Base-by-base conservation (phyloP, 1,139 yeast species). In the Pichia sp. region DNA sequence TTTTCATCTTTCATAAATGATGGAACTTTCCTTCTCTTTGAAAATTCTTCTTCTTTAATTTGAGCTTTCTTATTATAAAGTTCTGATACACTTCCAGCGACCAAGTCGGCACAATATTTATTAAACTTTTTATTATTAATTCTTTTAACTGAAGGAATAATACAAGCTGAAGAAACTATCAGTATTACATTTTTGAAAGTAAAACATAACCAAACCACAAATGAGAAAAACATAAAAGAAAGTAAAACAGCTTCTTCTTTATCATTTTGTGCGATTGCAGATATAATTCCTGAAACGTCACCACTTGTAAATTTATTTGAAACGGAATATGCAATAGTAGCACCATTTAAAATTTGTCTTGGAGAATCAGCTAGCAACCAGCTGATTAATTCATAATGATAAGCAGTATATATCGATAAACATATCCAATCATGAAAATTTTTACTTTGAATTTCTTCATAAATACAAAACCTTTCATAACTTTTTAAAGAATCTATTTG, bases 311-410 rank as follows among this genome's bases (percentile, higher is more conserved):
- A 59, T 21, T 55, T 49, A 32, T 70, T 71, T 6, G 83, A 70
- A 19, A 71, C 56, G 35, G 69, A 55, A 36, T 74, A 60, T 2
- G 61, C 62, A 16, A 76, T 76, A 0, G 96, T 85, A 50, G 84
- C 64, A 22, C 88, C 83, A 57, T 87, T 87, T 51, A 87, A 74
- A 3, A 82, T 81, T 62, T 87, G 96, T 60, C 96, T 74, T n/a
- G 96, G 96, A 6, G 89, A 73, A 53, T 87, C 95, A 1, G 95
- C 89, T 34, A 84, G 65, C 14, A 79, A 58, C 57, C 91, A 85
- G 37, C 74, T 72, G 49, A 79, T 78, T 42, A 85, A 62, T 44
- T 85, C 81, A 54, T 76, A 76, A 43, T 57, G 58, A 41, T 47
- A 53, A 4, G 53, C 43, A 21, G 50, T 52, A 59, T 78, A 85